Evolutionary conservation across 139 green algal species (phyloP), one percentile per base, ranked within the genome.

Genomic region (Chlamydomonas schloesseri): DNA sequence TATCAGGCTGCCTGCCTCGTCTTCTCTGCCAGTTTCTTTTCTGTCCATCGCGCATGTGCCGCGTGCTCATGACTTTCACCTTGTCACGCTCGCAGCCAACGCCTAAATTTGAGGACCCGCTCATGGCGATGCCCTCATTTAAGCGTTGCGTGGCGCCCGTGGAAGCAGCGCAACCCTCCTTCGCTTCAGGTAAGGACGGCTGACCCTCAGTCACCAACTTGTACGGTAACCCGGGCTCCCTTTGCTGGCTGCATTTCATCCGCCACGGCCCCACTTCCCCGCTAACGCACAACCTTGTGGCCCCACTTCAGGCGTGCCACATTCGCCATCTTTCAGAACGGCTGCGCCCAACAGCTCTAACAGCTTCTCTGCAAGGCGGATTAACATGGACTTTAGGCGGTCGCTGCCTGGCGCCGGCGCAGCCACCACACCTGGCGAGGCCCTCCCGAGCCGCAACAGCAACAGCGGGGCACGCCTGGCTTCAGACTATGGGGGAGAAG

Each of bases 41-140:
- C 47, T 46, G 15, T 31, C 73, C n/a, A 50, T 50, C 42, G 42
- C 42, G 42, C 42, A 50, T 50, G 42, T 50, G 42, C 42, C 42
- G 42, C 42, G 8, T 50, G 42, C 42, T 50, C n/a, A n/a, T n/a
- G n/a, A n/a, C n/a, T n/a, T n/a, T n/a, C 6, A 50, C 42, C 42
- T 8, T 8, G 42, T 50, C 42, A 8, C 42, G 42, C 8, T 50
- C 42, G 26, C 62, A 83, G 76, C 58, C 42, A 28, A 62, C 76
- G 24, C 53, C 37, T 15, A 42, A 23, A 26, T 83, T 73, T 42
- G 64, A 75, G 18, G 78, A 84, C 65, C 78, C 78, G 18, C 64
- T 84, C 0, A 50, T 74, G 26, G 18, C 46, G 20, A 84, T 84
- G 78, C 78, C 78, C 31, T 74, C 78, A n/a, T 67, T 84, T 42